A percentile compares a stretch with the other conserved stretches of the same genome.
Conservation (phyloP, 202 grass and related monocot genomes). For the Carex arenaria region DNA sequence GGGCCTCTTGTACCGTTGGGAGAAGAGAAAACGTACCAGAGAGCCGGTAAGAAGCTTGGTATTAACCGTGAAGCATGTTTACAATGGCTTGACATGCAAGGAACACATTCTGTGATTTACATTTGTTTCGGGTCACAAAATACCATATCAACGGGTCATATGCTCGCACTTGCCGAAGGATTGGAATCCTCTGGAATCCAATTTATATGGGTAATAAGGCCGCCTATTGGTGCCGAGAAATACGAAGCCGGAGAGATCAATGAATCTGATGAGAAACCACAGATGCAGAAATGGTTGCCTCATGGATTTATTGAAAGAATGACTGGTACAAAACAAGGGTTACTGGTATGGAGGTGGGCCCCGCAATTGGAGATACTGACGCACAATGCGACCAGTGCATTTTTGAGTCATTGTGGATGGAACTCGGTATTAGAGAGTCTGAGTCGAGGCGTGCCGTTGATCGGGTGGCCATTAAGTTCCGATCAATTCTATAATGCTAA, state of each 20-base stretch:
- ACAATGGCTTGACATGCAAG: slow-evolving; percentile 39
- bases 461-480: slow-evolving; percentile 33
- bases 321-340: background rate
- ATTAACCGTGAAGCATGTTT: background rate
- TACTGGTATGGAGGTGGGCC: slow-evolving; percentile 39
- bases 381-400: slow-evolving; percentile 32
- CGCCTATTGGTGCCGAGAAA: slow-evolving; percentile 26
- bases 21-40: background rate
- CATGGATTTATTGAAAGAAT: slow-evolving; percentile 36
- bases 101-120: slow-evolving; percentile 36
- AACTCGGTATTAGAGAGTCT: slow-evolving; percentile 36
- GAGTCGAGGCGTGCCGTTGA: slow-evolving; percentile 11
- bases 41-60: background rate
- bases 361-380: slow-evolving; percentile 49
- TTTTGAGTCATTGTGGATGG: slow-evolving; percentile 42
- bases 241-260: background rate
- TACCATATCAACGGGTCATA: slow-evolving; percentile 21
- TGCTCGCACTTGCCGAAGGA: slow-evolving; percentile 36
- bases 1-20: slow-evolving; percentile 36
- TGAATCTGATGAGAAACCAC: slow-evolving; percentile 1
- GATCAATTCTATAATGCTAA: slow-evolving; percentile 44
- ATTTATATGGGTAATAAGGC: slow-evolving; percentile 47
- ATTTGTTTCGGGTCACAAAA: slow-evolving; percentile 53
- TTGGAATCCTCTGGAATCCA: slow-evolving; percentile 26
- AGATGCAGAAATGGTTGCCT: slow-evolving; percentile 30